phyloP scores from a whole-genome alignment of 768 basidiomycete species.

The Butyriboletus loyo region DNA sequence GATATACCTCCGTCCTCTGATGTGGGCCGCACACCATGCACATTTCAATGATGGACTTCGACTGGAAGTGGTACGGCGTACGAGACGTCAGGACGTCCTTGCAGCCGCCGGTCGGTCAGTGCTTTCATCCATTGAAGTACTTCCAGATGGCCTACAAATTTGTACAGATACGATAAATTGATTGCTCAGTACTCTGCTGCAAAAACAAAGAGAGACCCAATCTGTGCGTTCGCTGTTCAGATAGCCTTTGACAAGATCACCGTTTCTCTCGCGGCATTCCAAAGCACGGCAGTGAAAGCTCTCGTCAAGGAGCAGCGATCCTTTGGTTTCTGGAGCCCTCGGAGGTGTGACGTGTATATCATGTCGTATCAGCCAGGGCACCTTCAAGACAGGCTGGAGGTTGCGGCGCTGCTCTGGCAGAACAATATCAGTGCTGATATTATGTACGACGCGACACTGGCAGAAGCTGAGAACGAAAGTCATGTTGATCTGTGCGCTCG shows the following conservation, averaged over 20 bases:
- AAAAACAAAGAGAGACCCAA: conserved; percentile 49
- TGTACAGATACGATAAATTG: conserved; percentile 65
- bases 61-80: conserved; percentile 68
- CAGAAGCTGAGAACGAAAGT: conserved; percentile 60
- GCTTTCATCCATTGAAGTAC: not conserved
- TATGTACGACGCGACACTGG: conserved; percentile 77
- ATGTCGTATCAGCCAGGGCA: conserved; percentile 75
- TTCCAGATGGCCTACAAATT: not conserved
- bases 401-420: conserved; percentile 74
- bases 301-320: conserved; percentile 77
- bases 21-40: conserved; percentile 62
- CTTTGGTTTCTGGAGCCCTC: conserved; percentile 88
- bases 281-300: conserved; percentile 60
- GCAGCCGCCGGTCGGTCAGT: conserved; percentile 79
- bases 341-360: conserved; percentile 84
- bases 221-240: conserved; percentile 72
- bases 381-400: conserved; percentile 74
- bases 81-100: conserved; percentile 65
- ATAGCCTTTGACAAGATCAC: conserved; percentile 80
- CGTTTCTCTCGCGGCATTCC: conserved; percentile 62
- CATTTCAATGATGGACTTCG: conserved; percentile 74
- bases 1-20: conserved; percentile 68
- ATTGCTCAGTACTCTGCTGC: conserved; percentile 58
- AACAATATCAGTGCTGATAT: conserved; percentile 82
- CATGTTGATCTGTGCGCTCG: conserved; percentile 64